phyloP scores from a whole-genome alignment of 2,329 filamentous ascomycete genomes.

The Talaromyces atroroseus region DNA sequence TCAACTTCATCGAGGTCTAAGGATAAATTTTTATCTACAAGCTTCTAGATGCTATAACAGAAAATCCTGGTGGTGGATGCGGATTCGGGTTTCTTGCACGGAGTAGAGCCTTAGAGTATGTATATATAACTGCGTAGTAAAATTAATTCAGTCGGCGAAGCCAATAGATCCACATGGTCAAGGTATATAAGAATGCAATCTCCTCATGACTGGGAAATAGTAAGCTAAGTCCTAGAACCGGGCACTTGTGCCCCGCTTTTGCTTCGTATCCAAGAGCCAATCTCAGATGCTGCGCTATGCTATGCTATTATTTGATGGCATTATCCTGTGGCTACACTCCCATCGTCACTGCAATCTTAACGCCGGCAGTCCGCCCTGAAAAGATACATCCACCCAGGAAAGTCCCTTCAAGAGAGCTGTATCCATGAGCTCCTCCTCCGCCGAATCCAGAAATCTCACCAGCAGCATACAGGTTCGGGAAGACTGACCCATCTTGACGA shows the following conservation, averaged over 20 bases:
- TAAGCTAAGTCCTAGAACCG: too few relatives aligned
- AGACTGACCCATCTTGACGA: constrained; percentile 43
- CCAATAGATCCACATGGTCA: too few relatives aligned
- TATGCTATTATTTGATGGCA: background rate
- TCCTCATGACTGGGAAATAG: too few relatives aligned
- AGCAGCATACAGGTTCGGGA: constrained; percentile 55
- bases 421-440: constrained; percentile 58
- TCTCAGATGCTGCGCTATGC: background rate
- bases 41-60: too few relatives aligned
- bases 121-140: too few relatives aligned
- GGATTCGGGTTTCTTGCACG: too few relatives aligned
- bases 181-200: too few relatives aligned
- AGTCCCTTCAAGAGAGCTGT: constrained; percentile 57
- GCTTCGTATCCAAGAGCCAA: background rate
- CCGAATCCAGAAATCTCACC: constrained; percentile 59
- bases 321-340: background rate
- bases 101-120: too few relatives aligned
- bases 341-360: constrained; percentile 37
- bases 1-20: too few relatives aligned
- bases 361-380: constrained; percentile 53
- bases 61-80: too few relatives aligned
- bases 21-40: too few relatives aligned
- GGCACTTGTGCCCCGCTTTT: background rate
- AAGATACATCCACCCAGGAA: constrained; percentile 61
- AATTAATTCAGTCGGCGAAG: too few relatives aligned